Conservation (phyloP, 352 stramenopile species). For the Phytophthora sojae region DNA sequence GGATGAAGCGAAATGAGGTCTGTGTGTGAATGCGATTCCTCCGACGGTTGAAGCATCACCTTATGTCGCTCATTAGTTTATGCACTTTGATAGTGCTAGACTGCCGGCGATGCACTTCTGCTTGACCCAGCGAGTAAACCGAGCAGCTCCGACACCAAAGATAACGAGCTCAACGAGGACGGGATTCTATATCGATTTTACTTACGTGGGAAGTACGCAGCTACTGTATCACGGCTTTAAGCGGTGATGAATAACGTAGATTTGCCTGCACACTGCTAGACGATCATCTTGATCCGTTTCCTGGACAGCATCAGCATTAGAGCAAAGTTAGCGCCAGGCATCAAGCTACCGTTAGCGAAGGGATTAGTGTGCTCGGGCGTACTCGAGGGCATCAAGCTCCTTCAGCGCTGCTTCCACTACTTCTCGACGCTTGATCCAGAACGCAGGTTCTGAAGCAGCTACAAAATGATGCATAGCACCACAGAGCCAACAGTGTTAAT, state of each 20-base stretch:
- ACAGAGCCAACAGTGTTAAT: not conserved
- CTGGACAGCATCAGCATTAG: conserved; percentile 13
- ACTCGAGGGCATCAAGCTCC: conserved; percentile 49
- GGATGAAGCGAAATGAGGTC: conserved; percentile 18
- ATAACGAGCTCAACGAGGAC: not conserved
- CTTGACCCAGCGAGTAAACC: too few species aligned
- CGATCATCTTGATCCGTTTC: conserved; percentile 28
- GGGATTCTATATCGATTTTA: conserved; percentile 4
- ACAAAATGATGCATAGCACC: not conserved
- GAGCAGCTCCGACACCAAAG: not conserved
- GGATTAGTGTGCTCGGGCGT: conserved; percentile 14
- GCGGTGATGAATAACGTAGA: not conserved
- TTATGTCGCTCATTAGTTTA: conserved; percentile 14
- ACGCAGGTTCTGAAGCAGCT: conserved; percentile 37
- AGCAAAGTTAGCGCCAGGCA: not conserved
- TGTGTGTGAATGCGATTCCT: conserved; percentile 19
- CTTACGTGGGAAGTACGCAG: not conserved
- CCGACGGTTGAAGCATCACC: conserved; percentile 23
- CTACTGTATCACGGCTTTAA: not conserved
- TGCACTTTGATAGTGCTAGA: not conserved
- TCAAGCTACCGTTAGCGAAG: not conserved
- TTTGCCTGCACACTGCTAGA: conserved; percentile 8
- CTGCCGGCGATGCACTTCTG: not conserved
- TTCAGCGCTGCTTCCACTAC: conserved; percentile 40
- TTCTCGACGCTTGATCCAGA: conserved; percentile 50